These are phyloP conservation scores for Mucor velutinosus DNA, from an alignment of 371 early-diverging fungal genomes.

Conservation along the genomic window DNA sequence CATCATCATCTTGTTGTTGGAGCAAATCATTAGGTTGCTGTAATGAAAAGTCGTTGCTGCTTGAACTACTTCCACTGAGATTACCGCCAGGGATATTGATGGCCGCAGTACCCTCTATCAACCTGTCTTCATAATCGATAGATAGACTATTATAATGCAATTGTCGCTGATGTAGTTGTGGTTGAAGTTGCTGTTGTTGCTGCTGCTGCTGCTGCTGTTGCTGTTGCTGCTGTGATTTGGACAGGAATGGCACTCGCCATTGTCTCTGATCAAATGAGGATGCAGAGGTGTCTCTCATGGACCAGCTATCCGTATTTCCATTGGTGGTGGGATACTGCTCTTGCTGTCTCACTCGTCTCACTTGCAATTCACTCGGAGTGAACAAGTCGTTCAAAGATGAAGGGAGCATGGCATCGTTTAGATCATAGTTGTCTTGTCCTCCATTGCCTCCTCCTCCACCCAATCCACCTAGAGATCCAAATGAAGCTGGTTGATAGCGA, in stretches of 20 bases:
- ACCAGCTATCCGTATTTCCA: neutral
- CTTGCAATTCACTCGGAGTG: conserved; percentile 52
- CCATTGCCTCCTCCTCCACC: no score
- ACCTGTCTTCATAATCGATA: conserved; percentile 16
- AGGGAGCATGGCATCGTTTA: conserved; percentile 48
- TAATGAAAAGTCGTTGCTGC: conserved; percentile 12
- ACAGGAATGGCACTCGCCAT: conserved; percentile 20
- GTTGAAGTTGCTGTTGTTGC: neutral
- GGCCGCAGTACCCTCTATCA: conserved; percentile 21
- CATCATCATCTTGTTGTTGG: conserved; percentile 37
- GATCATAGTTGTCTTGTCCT: conserved; percentile 18
- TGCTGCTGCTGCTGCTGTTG: neutral
- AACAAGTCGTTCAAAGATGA: conserved; percentile 62
- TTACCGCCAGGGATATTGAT: conserved; percentile 34
- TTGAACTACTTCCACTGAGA: conserved; percentile 4
- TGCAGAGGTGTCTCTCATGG: neutral
- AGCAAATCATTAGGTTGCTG: conserved; percentile 8
- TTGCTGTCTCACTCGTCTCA: conserved; percentile 37
- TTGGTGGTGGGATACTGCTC: neutral
- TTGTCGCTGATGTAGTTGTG: neutral
- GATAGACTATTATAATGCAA: neutral
- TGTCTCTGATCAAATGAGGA: conserved; percentile 1
- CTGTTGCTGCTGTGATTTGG: conserved; percentile 3
- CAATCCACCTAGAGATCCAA: neutral
- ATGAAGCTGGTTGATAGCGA: neutral